Evolutionary conservation across 352 stramenopile genomes (phyloP), one percentile per base, ranked within the genome.

Genomic region (Globisporangium irregulare): DNA sequence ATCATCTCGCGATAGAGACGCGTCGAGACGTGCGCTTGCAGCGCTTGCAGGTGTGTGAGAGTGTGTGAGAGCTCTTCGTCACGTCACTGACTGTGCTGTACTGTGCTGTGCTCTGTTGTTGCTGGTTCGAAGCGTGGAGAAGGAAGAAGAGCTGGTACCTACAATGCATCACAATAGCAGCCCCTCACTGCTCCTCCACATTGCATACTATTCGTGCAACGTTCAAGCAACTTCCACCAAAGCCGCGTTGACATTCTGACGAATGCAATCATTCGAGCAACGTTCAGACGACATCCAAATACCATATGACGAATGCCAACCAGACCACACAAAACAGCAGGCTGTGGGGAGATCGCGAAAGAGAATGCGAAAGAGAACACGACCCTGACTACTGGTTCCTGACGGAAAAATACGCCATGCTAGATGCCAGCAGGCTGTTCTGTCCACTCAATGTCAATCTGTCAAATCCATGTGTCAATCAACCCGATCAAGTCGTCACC

Each of bases 1-100:
- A 92, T 92, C 82, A 92, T 92, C 41, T 14, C 18, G 51, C 50
- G 7, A 60, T 29, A 43, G 55, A 59, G 18, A 38, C 25, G 12
- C 24, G 54, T 59, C 53, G 15, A 8, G 24, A 22, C 15, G 10
- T 27, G 15, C 12, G 53, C 24, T n/a, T 56, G 24, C 38, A 6
- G 4, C 2, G 20, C 57, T 41, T 46, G 38, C 38, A 46, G 18
- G 38, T 46, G 27, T 32, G 27, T 32, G 27, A 32, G 27, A 32
- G 27, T 32, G 34, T 41, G 41, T 50, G 41, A 22, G 41, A 50
- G 41, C 41, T 51, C 59, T 59, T 59, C 25, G 53, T 59, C 25
- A 51, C 43, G 18, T 51, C 43, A 51, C 18, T 50, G 15, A 50
- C 41, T 50, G 41, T n/a, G 55, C 29, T 62, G 29, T 50, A 50